These are phyloP conservation scores for Isoetes taiwanensis DNA, from an alignment of 75 land plant species.

Conservation along the genomic window DNA sequence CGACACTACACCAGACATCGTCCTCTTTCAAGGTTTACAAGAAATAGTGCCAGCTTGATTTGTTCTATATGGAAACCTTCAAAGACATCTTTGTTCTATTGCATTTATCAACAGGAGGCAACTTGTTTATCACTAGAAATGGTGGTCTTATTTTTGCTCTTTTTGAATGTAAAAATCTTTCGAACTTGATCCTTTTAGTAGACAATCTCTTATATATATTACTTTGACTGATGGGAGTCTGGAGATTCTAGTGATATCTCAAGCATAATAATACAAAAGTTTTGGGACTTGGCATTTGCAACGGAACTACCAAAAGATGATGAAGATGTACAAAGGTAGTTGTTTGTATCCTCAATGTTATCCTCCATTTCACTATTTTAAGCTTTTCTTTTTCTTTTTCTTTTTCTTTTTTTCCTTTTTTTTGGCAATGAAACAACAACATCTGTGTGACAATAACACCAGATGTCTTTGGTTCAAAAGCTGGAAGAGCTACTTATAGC, in stretches of 20 bases:
- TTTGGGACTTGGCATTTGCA: slow-evolving; percentile 90
- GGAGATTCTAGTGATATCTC: slow-evolving; percentile 54
- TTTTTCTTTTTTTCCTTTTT: neutral
- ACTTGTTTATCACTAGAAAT: too few species aligned
- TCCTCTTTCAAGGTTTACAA: too few species aligned
- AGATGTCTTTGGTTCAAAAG: slow-evolving; percentile 33
- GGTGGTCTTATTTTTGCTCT: too few species aligned
- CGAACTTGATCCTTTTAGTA: too few species aligned
- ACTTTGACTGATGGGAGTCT: slow-evolving; percentile 54
- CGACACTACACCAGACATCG: too few species aligned
- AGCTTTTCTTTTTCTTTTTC: neutral
- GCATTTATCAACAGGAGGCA: too few species aligned
- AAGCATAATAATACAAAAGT: slow-evolving; percentile 80
- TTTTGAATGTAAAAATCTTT: too few species aligned
- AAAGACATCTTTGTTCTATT: too few species aligned
- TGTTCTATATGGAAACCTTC: too few species aligned
- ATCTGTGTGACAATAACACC: slow-evolving; percentile 42
- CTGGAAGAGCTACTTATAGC: slow-evolving; percentile 39
- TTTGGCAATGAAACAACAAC: slow-evolving; percentile 37
- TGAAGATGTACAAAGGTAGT: slow-evolving; percentile 73
- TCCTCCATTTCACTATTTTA: too few species aligned
- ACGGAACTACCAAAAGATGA: slow-evolving; percentile 71
- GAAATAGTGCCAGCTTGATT: too few species aligned
- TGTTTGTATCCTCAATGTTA: neutral
- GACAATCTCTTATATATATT: too few species aligned